Base-by-base conservation (phyloP, 495 filamentous ascomycete genomes). In the Aspergillus cavernicola region DNA sequence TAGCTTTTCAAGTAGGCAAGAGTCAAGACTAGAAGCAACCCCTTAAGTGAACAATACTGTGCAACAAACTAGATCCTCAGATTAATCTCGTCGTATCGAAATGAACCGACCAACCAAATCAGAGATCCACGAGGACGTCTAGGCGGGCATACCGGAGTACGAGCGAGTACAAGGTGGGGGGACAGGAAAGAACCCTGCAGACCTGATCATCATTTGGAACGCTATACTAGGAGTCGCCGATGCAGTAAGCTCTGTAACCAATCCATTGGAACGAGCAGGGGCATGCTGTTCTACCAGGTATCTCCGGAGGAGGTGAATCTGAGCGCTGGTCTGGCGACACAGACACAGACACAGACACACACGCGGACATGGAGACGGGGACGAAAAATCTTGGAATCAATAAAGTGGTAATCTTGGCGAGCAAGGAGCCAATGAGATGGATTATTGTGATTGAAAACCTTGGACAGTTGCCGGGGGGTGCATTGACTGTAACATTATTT, bases 401-500 rank as follows among this genome's bases (percentile, higher is more conserved):
- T 11, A 19, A 38, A 1, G 10, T 26, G 23, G 33, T 46, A 46
- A 35, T 11, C 44, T 36, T 47, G 44, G 43, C 19, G 18, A 52
- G 35, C 11, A 3, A 24, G 3, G 11, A 18, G 33, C 52, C 42
- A 54, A 47, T 40, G 9, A 20, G 15, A 15, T 22, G 22, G 52
- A 40, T 23, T 35, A 54, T 54, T 35, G 36, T 33, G 37, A 32
- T 54, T 33, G 23, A 42, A 16, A 36, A 28, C 38, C 51, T n/a
- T 41, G 2, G 52, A 24, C 26, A 26, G 23, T 47, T 16, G 35
- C 39, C 12, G 10, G 31, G 24, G 50, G 16, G 37, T n/a, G n/a
- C n/a, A 23, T n/a, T n/a, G 12, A 29, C 11, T 47, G 44, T 35
- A 47, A 47, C 18, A 36, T 47, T 23, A 26, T n/a, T 7, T 33